Conservation (phyloP, 148 eudicot genomes). For the Chenopodium formosanum region DNA sequence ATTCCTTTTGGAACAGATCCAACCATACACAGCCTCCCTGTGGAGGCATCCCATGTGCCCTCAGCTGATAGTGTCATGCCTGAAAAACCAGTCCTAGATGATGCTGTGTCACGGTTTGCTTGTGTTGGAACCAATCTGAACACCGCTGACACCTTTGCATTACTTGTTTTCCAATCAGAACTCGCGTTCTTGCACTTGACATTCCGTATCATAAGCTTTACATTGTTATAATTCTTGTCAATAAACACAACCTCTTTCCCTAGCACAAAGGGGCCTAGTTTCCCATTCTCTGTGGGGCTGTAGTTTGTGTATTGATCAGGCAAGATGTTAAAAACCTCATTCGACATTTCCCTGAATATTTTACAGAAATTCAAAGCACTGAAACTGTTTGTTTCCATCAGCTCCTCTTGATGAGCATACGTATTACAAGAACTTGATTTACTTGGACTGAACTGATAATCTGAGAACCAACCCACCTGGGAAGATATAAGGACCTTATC, state of each 20-base stretch:
- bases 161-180: background rate
- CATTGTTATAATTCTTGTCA: slow-evolving; percentile 5
- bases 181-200: slow-evolving; percentile 9
- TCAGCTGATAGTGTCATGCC: too few relatives aligned
- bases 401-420: slow-evolving; percentile 4
- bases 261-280: slow-evolving; percentile 29
- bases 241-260: slow-evolving; percentile 7
- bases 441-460: slow-evolving; percentile 19
- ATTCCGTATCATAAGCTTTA: slow-evolving; percentile 19
- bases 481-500: too few relatives aligned
- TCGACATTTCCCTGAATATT: slow-evolving; percentile 3
- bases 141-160: slow-evolving; percentile 23
- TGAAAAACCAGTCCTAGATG: too few relatives aligned
- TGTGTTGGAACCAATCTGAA: slow-evolving; percentile 22
- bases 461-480: slow-evolving; percentile 24
- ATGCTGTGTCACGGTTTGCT: too few relatives aligned
- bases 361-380: slow-evolving; percentile 24
- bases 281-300: background rate
- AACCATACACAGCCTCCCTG: too few relatives aligned
- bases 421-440: slow-evolving; percentile 15
- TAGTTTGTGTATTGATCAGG: slow-evolving; percentile 18
- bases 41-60: too few relatives aligned
- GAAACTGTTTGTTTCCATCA: slow-evolving; percentile 21
- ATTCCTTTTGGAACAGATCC: too few relatives aligned
- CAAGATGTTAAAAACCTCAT: slow-evolving; percentile 15